Base-by-base conservation (phyloP, 768 basidiomycete species). In the Suillus placidus region DNA sequence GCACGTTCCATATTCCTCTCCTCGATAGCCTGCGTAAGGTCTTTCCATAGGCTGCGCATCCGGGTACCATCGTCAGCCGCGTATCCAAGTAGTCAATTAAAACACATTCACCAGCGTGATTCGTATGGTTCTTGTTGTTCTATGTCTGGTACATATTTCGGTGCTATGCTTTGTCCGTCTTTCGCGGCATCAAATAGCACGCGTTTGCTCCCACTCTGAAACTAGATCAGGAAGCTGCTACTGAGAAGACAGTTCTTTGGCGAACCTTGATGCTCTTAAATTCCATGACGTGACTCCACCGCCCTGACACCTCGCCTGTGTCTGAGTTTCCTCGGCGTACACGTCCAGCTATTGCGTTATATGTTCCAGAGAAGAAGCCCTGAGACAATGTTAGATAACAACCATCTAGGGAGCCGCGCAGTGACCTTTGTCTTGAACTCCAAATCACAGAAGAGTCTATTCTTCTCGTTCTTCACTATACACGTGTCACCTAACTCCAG, bases 281-380 rank as follows among this genome's bases (percentile, higher is more conserved):
- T 67, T 96, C 94, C 90, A 99, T 96, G 34, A 86, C 74, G 69
- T 91, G 87, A 74, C 88, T 93, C 97, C 97, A 99, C 75, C 90
- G 86, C 35, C 97, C 97, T 16, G 85, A 85, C 43, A 99, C 79
- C 73, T 98, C 95, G 6, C 96, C 97, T 16, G 93, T 80, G 3
- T 93, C 91, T 7, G 78, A 79, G 34, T 81, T 79, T 14, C 84
- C 82, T 60, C 82, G 84, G 68, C 90, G 89, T 70, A 98, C 84
- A 69, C 88, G 87, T 12, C 97, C 97, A 6, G 87, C 77, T 65
- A 99, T 85, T 43, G 90, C 88, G 74, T 99, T 99, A 82, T 99
- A 97, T 63, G 92, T 91, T 30, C 97, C 97, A 1, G 95, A 95
- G 79, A 98, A 97, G 84, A 97, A 98, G 23, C 97, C 97, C 93